Percentiles rank a stretch among this genome's conserved stretches.
These are phyloP conservation scores for Dictyostelium firmibasis DNA, from an alignment of 78 protist species.

Conservation along the genomic window DNA sequence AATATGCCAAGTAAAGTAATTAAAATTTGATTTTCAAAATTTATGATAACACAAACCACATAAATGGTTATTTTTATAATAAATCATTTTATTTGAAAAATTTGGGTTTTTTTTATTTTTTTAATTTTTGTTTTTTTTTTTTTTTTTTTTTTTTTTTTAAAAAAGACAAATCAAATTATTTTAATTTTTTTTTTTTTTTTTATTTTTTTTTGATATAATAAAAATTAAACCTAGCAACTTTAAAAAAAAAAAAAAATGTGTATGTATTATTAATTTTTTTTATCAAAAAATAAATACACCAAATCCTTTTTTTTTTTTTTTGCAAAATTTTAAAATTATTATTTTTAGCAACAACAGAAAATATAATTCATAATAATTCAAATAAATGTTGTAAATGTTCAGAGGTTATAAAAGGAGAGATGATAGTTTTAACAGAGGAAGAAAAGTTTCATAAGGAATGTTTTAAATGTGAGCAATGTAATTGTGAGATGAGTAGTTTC, in stretches of 20 bases:
- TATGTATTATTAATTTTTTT: too few species aligned
- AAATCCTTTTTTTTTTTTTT: too few species aligned
- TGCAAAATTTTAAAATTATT: too few species aligned
- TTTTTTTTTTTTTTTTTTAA: too few species aligned
- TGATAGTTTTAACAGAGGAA: background rate
- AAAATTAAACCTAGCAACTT: too few species aligned
- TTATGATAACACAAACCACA: background rate
- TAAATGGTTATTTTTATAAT: too few species aligned
- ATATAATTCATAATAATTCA: background rate
- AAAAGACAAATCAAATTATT: background rate
- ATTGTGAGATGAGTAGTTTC: background rate
- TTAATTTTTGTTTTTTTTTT: too few species aligned
- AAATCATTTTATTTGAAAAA: background rate
- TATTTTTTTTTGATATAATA: too few species aligned
- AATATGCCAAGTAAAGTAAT: too few species aligned
- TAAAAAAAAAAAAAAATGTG: background rate
- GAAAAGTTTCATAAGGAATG: constrained; percentile 31
- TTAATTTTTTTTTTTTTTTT: too few species aligned
- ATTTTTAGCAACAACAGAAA: background rate
- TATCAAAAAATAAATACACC: too few species aligned
- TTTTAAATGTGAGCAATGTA: constrained; percentile 34
- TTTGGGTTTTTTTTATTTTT: background rate
- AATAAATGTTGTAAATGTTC: background rate
- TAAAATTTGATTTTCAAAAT: too few species aligned
- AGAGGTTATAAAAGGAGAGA: background rate